A percentile compares a stretch with the other conserved stretches of the same genome.
These are phyloP conservation scores for Yueomyces sinensis DNA, from an alignment of 805 yeast species.

Conservation along the genomic window DNA sequence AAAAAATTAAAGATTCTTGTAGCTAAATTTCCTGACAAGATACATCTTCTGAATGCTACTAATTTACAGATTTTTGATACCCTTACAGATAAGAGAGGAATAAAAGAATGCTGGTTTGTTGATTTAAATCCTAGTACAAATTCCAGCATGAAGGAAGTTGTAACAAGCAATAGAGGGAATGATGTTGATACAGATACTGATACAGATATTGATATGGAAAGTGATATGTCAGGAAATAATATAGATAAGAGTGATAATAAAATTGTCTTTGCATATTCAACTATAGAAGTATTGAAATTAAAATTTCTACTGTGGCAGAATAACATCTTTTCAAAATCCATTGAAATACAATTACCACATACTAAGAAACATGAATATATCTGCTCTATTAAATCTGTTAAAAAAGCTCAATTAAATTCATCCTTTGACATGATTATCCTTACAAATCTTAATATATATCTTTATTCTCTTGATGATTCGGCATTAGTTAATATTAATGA, in stretches of 20 bases:
- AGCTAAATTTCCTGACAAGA: constrained; percentile 13
- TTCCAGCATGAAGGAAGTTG: no score
- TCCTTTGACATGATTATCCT: no score
- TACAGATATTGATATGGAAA: background rate
- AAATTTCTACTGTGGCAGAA: background rate
- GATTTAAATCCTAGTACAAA: background rate
- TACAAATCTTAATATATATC: no score
- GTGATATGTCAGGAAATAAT: background rate
- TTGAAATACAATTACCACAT: no score
- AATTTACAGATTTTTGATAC: constrained; percentile 22
- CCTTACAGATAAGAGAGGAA: constrained; percentile 21
- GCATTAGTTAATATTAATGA: no score
- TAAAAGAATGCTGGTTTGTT: constrained; percentile 14
- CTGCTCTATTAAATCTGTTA: no score
- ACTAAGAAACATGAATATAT: no score
- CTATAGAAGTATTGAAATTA: background rate
- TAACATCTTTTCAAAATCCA: no score
- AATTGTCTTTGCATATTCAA: background rate
- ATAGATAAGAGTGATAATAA: background rate
- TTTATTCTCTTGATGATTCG: no score
- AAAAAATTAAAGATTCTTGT: constrained; percentile 17
- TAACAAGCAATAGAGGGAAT: no score
- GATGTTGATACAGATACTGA: background rate
- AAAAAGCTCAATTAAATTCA: no score
- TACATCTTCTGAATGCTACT: constrained; percentile 17